Base-by-base conservation (phyloP, 345 rosid species). In the Camelina hispida region DNA sequence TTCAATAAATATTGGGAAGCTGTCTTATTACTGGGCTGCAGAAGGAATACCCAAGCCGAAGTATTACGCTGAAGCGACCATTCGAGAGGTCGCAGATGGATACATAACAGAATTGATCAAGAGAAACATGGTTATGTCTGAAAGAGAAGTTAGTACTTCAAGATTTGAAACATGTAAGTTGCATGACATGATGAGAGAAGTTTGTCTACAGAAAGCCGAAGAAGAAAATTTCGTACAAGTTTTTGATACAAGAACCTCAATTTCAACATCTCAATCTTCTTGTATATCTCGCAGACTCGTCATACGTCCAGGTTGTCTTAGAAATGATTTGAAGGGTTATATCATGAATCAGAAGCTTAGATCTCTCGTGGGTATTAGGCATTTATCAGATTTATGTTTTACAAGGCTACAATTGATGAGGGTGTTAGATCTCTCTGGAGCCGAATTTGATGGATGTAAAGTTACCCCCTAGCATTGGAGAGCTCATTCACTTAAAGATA, bases 21-120 rank as follows among this genome's bases (percentile, higher is more conserved):
- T 85, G 15, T 62, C 81, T 46, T 59, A 37, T 11, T 73, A 66
- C 38, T 85, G 83, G 90, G 62, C 79, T 7, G 85, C 81, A 3
- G 84, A 83, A 58, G 90, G 90, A 18, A 43, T 86, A 44, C 6
- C 1, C 3, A 1, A 2, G 51, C 34, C 37, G 10, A 52, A 46
- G 0, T 0, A 37, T 35, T 56, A 25, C 16, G 67, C 70, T 20
- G 78, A 44, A 37, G 77, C 13, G 16, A 52, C 52, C 11, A 35
- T 68, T 5, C 80, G 66, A 38, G 78, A 84, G 46, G 75, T 52
- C 0, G 85, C 56, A 2, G 68, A 77, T n/a, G 6, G 18, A 14
- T 77, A 56, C 38, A 7, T 56, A 0, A 6, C 3, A 25, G 38
- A 55, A 13, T 66, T 85, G 28, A 52, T 34, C 0, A 57, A 63